Base-by-base conservation (phyloP, 129 eudicot genomes). In the Centrapalus pauciflorus region DNA sequence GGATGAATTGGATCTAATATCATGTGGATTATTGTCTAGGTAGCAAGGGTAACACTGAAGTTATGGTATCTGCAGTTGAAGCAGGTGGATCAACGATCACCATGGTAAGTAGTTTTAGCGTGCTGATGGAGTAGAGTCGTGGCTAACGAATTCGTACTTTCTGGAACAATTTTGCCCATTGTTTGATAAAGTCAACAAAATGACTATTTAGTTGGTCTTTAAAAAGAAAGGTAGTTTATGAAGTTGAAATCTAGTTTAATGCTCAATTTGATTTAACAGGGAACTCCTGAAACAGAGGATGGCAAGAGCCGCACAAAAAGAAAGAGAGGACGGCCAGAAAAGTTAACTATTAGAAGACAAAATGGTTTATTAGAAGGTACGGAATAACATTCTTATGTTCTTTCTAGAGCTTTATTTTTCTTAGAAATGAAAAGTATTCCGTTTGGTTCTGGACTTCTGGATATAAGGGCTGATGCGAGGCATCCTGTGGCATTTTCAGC, bases 11-110 rank as follows among this genome's bases (percentile, higher is more conserved):
- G 48, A 66, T 17, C 4, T 66, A 48, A 71, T 60, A 33, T 60
- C 19, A 49, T 34, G 40, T 71, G 69, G 69, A 63, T 50, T 35
- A 13, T 72, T 49, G 76, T 14, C 33, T 62, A 72, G 71, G 71
- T 64, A 62, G 71, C 64, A 51, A 62, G 43, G 71, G 54, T 19
- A 50, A 19, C 30, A 62, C 60, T 16, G 24, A 72, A 50, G 55
- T 9, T 61, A 61, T 34, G 38, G 55, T 12, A 29, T 20, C 62
- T 6, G 20, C 34, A 51, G 25, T 17, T 43, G 62, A 52, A 62
- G 26, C 29, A 26, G 20, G 34, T 5, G 33, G 25, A 63, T 19
- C 56, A 14, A 56, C 2, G 40, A 56, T 5, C 12, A 55, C 0
- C 62, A 27, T 17, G 0, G 64, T 57, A 57, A 57, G 43, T 0